Evolutionary conservation across 192 early-diverging fungal species (phyloP), one percentile per base, ranked within the genome.

Genomic region (Entomortierella chlamydospora): DNA sequence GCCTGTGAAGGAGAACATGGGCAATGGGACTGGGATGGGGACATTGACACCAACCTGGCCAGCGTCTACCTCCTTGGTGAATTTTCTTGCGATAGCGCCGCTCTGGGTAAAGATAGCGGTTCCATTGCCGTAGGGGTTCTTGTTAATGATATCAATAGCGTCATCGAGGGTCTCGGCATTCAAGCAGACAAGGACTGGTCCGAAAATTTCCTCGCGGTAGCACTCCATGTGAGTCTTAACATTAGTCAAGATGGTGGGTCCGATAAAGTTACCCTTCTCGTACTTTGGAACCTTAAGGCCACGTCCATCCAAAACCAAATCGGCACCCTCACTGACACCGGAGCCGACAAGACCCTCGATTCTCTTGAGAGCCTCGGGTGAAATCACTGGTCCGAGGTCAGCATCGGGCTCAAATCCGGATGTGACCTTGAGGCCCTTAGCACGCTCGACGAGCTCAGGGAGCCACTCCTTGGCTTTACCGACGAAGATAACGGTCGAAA

Each of bases 1-100:
- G 1, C 96, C 97, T 18, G 97, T 98, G 86, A 97, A 97, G 55
- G 93, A 94, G 86, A 99, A 99, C 91, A 96, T 95, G 62, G 97
- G 97, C 68, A 99, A 84, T 8, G 97, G 97, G 31, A 99, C 97
- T 8, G 97, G 97, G 66, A 98, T 98, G 9, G 97, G 96, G 26
- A 97, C 95, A 66, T 92, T 93, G 61, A 84, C 70, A 85, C 94
- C 96, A 31, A 98, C 90, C 84, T 99, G 97, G 18, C 97, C 97
- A 31, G 92, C 96, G 76, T 96, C 95, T 61, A 97, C 90, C 68
- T 96, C 93, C 29, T 90, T 80, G 78, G 90, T 86, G 85, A 99
- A 97, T 84, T 92, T 92, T 57, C 95, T 88, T 12, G 97, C 97
- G 59, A 83, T 85, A 42, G 93, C 86, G 7, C 97, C 97, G 61